Evolutionary conservation across 1,139 yeast species (phyloP).

Genomic region (Pichia terricola): DNA sequence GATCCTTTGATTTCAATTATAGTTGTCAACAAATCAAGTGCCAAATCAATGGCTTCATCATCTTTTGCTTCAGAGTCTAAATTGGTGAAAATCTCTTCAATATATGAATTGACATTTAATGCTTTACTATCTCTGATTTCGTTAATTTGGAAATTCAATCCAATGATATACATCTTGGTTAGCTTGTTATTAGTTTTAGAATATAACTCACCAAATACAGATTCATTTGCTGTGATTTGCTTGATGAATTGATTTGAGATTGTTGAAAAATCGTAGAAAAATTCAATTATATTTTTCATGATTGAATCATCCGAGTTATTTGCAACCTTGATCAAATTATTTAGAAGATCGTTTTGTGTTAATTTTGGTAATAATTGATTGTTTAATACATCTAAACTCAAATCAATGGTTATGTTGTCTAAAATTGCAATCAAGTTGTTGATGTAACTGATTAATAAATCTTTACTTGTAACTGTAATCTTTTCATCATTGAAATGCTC

Average conservation of each 20-base stretch:
- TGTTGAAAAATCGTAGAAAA: slow-evolving; percentile 57
- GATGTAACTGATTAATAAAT: slow-evolving; percentile 41
- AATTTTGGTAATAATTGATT: slow-evolving; percentile 21
- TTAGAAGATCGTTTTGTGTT: slow-evolving; percentile 23
- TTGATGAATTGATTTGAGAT: slow-evolving; percentile 53
- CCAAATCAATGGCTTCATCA: slow-evolving; percentile 56
- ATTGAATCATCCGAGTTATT: not conserved
- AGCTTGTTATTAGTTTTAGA: not conserved
- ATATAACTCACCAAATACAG: not conserved
- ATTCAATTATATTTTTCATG: slow-evolving; percentile 42
- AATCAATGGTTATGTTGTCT: slow-evolving; percentile 36
- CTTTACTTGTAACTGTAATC: slow-evolving; percentile 31
- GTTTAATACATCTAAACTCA: slow-evolving; percentile 9
- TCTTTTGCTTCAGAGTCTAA: slow-evolving; percentile 30
- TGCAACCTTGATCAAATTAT: slow-evolving; percentile 26
- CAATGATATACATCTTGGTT: slow-evolving; percentile 43
- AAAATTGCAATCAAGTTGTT: slow-evolving; percentile 68
- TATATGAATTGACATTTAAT: slow-evolving; percentile 6
- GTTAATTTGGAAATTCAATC: slow-evolving; percentile 49
- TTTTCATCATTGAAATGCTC: slow-evolving; percentile 29
- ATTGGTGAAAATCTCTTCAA: slow-evolving; percentile 18
- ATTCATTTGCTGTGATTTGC: slow-evolving; percentile 5
- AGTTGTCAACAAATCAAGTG: slow-evolving; percentile 68
- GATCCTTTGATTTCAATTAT: slow-evolving; percentile 48
- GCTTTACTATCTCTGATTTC: slow-evolving; percentile 33